Conservation (phyloP, 768 basidiomycete species). For the Calvatia gigantea region DNA sequence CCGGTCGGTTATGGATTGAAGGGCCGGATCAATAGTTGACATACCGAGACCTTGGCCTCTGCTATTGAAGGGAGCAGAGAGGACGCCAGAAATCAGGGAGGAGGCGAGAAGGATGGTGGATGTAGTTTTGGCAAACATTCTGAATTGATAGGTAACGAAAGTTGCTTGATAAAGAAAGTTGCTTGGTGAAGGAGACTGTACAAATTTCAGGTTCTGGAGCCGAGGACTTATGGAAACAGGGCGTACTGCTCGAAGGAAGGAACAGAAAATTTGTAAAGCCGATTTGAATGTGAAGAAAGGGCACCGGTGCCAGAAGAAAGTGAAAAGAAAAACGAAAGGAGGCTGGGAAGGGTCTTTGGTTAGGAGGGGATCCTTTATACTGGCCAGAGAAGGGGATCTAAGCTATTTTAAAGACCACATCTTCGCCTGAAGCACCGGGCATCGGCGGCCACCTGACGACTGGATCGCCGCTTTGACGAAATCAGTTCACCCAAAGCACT, state of each 20-base stretch:
- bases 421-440: background rate
- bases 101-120: constrained; percentile 2
- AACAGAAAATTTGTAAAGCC: constrained; percentile 7
- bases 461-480: background rate
- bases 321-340: constrained; percentile 9
- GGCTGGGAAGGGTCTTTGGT: background rate
- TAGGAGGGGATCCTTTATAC: background rate
- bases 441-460: background rate
- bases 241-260: constrained; percentile 9
- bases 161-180: constrained; percentile 6
- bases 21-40: background rate
- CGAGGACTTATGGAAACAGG: no score
- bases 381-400: background rate
- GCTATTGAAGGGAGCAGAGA: background rate
- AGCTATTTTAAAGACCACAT: background rate
- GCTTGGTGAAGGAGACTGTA: background rate
- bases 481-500: background rate
- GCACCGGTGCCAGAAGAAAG: constrained; percentile 12
- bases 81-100: constrained; percentile 4
- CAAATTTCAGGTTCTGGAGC: no score
- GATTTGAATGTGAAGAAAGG: constrained; percentile 4
- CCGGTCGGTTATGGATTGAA: background rate
- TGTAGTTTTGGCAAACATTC: constrained; percentile 9
- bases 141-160: background rate
- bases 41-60: constrained; percentile 3